phyloP scores from a whole-genome alignment of 208 protist genomes.

The Lotmaria passim region DNA sequence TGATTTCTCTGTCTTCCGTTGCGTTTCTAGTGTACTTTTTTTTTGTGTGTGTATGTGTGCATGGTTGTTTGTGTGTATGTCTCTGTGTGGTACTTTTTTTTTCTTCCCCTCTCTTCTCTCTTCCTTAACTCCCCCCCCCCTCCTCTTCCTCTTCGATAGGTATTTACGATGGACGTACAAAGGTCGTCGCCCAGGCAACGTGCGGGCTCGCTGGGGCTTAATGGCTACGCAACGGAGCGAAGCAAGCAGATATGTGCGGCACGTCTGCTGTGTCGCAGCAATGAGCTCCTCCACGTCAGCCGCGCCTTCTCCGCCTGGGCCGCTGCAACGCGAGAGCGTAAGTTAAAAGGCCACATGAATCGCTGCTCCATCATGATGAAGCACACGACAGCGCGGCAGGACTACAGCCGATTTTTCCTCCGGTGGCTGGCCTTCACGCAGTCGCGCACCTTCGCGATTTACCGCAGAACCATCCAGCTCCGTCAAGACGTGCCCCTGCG shows the following conservation, averaged over 20 bases:
- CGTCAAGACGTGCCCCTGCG: conserved; percentile 60
- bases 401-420: conserved; percentile 57
- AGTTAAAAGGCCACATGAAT: conserved; percentile 57
- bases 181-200: not conserved
- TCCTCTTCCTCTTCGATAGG: not conserved
- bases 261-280: conserved; percentile 24
- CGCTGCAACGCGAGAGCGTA: conserved; percentile 37
- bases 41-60: not conserved
- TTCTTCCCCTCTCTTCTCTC: not conserved
- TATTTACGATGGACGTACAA: not conserved
- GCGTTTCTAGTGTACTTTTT: conserved; percentile 4
- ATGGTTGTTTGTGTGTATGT: not conserved
- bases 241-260: conserved; percentile 7
- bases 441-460: conserved; percentile 16
- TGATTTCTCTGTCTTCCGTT: too few species aligned
- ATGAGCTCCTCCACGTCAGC: conserved; percentile 20
- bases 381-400: conserved; percentile 44
- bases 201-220: not conserved
- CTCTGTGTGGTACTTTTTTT: conserved; percentile 28
- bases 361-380: conserved; percentile 72
- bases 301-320: conserved; percentile 45
- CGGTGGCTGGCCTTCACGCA: conserved; percentile 68
- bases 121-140: not conserved
- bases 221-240: conserved; percentile 15
- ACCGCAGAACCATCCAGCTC: conserved; percentile 23